Evolutionary conservation across 2,329 filamentous ascomycete genomes (phyloP), one percentile per base, ranked within the genome.

Genomic region (Didymellaceae sp.): DNA sequence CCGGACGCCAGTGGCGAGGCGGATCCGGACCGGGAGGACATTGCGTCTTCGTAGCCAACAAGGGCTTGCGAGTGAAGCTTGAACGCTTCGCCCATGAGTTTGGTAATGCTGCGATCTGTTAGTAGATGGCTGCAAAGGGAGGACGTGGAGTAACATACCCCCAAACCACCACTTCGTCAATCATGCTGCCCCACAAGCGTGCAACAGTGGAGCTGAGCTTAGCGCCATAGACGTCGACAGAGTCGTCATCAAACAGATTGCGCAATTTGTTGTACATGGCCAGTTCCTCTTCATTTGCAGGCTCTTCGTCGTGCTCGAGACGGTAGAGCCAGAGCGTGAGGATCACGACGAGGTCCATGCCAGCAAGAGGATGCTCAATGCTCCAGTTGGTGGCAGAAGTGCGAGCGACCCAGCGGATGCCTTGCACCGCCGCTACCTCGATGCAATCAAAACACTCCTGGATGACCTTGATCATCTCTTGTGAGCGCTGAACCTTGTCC

Each of bases 361-460:
- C 93, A 70, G 92, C 97, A 51, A 99, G 86, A 43, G 94, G 92
- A 74, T 99, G 93, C 78, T 99, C 94, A 54, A 97, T 90, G 73
- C 93, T 97, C 94, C 94, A 99, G 77, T 97, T 97, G 37, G 94
- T 97, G 17, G 94, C 91, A 37, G 92, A 97, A 17, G 93, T 97
- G 62, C 92, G 88, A n/a, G 93, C 93, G 56, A 97, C 92, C 93
- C 94, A 97, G 65, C 93, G 91, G 61, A 97, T 91, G 59, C 93
- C 94, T 74, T 97, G 92, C 56, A 91, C 79, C 35, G 95, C 93
- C 47, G 93, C 93, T 39, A 94, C 96, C 75, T 97, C 93, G 67
- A 99, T 92, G 78, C 92, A 97, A 75, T 95, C 91, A 75, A 94
- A 97, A 78, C 94, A 97, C 75, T 95, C 91, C 69, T 97, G 88